Conservation (phyloP, 78 protist genomes). For the Blattamonas nauphoetae region DNA sequence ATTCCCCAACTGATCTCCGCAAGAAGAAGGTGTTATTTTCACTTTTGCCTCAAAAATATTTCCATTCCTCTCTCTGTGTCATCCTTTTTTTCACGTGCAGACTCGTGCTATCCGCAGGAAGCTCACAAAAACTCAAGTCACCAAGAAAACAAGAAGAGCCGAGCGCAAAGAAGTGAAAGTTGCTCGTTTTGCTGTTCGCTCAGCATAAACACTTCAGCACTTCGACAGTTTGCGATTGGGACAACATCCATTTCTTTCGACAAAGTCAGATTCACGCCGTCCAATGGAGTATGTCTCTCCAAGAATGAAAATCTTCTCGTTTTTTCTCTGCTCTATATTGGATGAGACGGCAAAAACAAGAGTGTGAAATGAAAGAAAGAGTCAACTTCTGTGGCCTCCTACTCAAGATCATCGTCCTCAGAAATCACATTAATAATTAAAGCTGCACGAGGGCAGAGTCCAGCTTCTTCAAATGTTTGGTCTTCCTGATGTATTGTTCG, state of each 20-base stretch:
- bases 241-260: too few relatives aligned
- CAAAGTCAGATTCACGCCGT: too few relatives aligned
- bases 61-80: too few relatives aligned
- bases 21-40: conserved; percentile 3
- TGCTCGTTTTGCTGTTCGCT: background rate
- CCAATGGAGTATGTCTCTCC: too few relatives aligned
- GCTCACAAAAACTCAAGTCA: background rate
- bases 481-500: background rate
- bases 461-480: background rate
- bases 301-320: too few relatives aligned
- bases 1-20: background rate
- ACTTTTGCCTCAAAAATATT: background rate
- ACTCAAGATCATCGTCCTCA: background rate
- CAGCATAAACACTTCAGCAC: too few relatives aligned
- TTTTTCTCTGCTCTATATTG: too few relatives aligned
- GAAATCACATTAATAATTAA: background rate
- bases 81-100: background rate
- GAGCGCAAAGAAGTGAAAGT: background rate
- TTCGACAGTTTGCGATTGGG: too few relatives aligned
- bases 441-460: background rate
- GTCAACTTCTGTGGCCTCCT: too few relatives aligned
- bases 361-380: too few relatives aligned
- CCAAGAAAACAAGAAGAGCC: background rate
- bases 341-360: too few relatives aligned
- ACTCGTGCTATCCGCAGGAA: background rate